Conservation (phyloP, 2,329 filamentous ascomycete species). For the Botrytis aclada region DNA sequence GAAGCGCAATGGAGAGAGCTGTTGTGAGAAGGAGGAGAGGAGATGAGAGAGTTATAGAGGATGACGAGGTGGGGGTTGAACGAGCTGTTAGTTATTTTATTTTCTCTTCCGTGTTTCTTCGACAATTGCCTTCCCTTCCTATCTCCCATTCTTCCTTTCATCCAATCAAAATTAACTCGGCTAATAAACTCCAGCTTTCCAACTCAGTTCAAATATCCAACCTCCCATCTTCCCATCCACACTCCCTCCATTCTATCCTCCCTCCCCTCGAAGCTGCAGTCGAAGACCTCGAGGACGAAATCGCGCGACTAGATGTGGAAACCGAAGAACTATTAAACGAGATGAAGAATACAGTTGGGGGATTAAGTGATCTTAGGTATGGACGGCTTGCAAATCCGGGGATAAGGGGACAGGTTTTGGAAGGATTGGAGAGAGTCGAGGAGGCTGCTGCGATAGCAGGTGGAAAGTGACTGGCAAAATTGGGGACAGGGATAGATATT, state of each 20-base stretch:
- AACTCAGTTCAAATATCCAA: conserved; percentile 35
- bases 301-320: conserved; percentile 63
- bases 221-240: conserved; percentile 48
- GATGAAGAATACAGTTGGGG: conserved; percentile 64
- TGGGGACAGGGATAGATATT: neutral
- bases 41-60: conserved; percentile 53
- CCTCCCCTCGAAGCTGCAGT: conserved; percentile 67
- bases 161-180: neutral
- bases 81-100: conserved; percentile 45
- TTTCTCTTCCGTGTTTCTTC: neutral
- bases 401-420: conserved; percentile 63
- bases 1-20: conserved; percentile 55
- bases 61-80: conserved; percentile 64
- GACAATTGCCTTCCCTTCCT: neutral
- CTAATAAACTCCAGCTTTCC: conserved; percentile 19
- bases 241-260: conserved; percentile 63
- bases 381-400: conserved; percentile 67
- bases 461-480: neutral
- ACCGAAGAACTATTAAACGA: conserved; percentile 57
- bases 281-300: conserved; percentile 63
- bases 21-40: conserved; percentile 53
- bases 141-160: neutral
- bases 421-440: conserved; percentile 62
- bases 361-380: conserved; percentile 78
- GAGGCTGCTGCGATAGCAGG: neutral